These are phyloP conservation scores for Irineochytrium annulatum DNA, from an alignment of 192 early-diverging fungal species.

Conservation along the genomic window DNA sequence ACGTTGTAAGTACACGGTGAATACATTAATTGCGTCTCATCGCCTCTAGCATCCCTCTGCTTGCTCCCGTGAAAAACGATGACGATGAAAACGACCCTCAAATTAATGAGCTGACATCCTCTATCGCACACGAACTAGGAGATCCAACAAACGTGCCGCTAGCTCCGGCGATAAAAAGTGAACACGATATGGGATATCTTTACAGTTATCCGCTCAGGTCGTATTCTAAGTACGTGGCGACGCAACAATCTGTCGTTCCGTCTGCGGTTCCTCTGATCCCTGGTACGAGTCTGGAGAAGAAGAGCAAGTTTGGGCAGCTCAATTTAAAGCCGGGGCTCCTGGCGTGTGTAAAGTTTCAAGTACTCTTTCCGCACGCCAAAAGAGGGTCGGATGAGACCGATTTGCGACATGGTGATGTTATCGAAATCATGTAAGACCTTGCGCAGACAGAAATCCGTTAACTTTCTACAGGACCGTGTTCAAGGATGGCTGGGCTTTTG, in stretches of 20 bases:
- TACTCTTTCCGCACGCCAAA: not conserved
- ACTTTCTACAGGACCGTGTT: not conserved
- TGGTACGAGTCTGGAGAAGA: no score
- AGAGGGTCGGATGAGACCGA: not conserved
- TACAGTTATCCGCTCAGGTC: not conserved
- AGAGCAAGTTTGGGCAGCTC: no score
- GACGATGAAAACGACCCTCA: not conserved
- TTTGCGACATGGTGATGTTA: not conserved
- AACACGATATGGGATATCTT: not conserved
- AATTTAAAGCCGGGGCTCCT: not conserved
- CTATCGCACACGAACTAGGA: not conserved
- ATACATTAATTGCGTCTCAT: no score
- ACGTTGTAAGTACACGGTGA: no score
- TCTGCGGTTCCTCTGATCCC: not conserved
- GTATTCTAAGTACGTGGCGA: not conserved
- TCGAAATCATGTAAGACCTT: not conserved
- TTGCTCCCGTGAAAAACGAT: not conserved
- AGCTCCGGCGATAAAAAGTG: not conserved
- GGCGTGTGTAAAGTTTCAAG: not conserved
- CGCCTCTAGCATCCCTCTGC: not conserved
- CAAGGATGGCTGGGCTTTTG: slow-evolving; percentile 4
- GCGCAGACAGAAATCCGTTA: not conserved
- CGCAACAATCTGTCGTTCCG: not conserved
- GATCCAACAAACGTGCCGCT: slow-evolving; percentile 1
- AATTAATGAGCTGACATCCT: not conserved